A percentile compares a stretch with the other conserved stretches of the same genome.
Conservation (phyloP, 169 alveolate genomes). For the Perkinsus chesapeaki region DNA sequence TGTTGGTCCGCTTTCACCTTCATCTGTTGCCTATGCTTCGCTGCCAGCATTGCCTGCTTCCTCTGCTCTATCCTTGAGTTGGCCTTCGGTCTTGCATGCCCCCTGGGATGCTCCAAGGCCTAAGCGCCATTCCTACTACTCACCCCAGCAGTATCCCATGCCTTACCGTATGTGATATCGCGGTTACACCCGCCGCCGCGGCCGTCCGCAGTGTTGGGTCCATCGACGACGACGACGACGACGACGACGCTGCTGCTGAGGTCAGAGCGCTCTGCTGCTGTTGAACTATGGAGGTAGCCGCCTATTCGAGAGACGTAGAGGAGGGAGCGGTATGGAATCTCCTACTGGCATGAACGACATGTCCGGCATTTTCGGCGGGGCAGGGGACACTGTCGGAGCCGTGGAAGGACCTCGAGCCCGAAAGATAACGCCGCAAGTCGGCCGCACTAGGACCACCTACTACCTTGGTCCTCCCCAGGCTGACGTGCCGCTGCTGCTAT, state of each 20-base stretch:
- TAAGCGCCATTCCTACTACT: no score
- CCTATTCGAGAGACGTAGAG: background rate
- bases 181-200: background rate
- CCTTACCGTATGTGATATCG: background rate
- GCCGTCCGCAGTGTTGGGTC: background rate
- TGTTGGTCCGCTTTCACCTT: background rate
- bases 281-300: background rate
- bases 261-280: no score
- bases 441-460: no score
- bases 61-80: background rate
- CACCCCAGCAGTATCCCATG: background rate
- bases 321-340: background rate
- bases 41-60: background rate
- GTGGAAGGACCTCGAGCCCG: background rate
- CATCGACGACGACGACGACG: no score
- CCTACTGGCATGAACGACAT: background rate
- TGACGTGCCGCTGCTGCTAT: background rate
- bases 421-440: no score
- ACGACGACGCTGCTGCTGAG: no score
- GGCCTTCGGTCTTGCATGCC: background rate
- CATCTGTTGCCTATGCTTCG: background rate
- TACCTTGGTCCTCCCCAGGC: slow-evolving; percentile 5
- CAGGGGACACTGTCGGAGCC: background rate
- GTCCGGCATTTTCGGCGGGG: background rate
- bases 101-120: background rate